These are phyloP conservation scores for Neckera pumila DNA, from an alignment of 225 moss, liverwort and hornwort species.

Conservation along the genomic window DNA sequence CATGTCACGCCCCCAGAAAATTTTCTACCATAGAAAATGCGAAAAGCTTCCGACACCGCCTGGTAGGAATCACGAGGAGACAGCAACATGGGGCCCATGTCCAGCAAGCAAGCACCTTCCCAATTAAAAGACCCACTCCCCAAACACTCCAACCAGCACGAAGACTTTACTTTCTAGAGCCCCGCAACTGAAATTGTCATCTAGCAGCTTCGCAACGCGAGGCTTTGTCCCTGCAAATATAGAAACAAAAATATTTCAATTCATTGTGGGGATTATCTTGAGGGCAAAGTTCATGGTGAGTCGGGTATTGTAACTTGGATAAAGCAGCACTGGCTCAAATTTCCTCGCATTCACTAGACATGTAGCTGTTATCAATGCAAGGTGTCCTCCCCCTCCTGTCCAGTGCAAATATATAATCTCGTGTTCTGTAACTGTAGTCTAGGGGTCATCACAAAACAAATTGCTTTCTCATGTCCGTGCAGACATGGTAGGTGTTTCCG, in stretches of 20 bases:
- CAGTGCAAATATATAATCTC: background rate
- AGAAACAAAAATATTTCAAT: background rate
- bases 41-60: background rate
- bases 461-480: background rate
- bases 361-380: background rate
- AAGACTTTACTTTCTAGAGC: background rate
- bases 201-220: background rate
- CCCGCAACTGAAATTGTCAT: background rate
- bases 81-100: background rate
- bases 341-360: background rate
- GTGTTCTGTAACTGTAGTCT: background rate
- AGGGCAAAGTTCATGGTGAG: background rate
- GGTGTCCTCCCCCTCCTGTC: background rate
- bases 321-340: background rate
- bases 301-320: background rate
- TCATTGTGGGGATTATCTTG: background rate
- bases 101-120: background rate
- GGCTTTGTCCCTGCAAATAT: background rate
- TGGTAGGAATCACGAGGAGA: background rate
- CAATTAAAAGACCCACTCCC: background rate
- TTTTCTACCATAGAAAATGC: background rate
- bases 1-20: background rate
- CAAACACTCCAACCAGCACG: background rate
- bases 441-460: background rate
- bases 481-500: background rate